Conservation (phyloP, 805 yeast species). For the Kodamaea jinghongensis region DNA sequence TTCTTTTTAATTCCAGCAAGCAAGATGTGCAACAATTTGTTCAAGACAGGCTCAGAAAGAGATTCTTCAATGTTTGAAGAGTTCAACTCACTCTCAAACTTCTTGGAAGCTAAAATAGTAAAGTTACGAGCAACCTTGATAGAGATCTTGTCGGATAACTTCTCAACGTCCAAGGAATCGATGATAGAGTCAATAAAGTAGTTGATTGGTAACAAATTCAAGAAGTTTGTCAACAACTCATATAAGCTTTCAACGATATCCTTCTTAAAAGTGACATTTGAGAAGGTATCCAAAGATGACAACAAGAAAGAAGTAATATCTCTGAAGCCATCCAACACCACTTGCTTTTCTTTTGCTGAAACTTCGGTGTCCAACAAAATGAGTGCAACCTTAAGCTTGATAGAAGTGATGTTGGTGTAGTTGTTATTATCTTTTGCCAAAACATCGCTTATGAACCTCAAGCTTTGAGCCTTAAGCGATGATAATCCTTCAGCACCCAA, state of each 20-base stretch:
- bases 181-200: slow-evolving; percentile 64
- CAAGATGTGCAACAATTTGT: slow-evolving; percentile 49
- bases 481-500: slow-evolving; percentile 48
- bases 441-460: slow-evolving; percentile 56
- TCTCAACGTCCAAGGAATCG: slow-evolving; percentile 32
- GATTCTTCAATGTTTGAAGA: slow-evolving; percentile 40
- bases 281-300: slow-evolving; percentile 35
- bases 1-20: slow-evolving; percentile 35
- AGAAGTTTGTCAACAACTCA: slow-evolving; percentile 56
- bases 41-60: slow-evolving; percentile 51
- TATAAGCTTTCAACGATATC: slow-evolving; percentile 44
- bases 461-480: slow-evolving; percentile 47
- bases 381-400: slow-evolving; percentile 52
- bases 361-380: slow-evolving; percentile 44
- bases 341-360: slow-evolving; percentile 24
- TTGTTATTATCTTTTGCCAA: slow-evolving; percentile 28
- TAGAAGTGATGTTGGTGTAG: slow-evolving; percentile 24
- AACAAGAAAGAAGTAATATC: slow-evolving; percentile 33
- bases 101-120: slow-evolving; percentile 59
- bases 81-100: slow-evolving; percentile 65
- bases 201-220: slow-evolving; percentile 72
- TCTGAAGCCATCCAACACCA: slow-evolving; percentile 34
- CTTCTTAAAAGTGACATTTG: slow-evolving; percentile 15
- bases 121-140: slow-evolving; percentile 58
- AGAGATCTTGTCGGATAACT: slow-evolving; percentile 37